A percentile compares a stretch with the other conserved stretches of the same genome.
phyloP scores from a whole-genome alignment of 208 protist genomes.

The Wallacemonas rigidus region DNA sequence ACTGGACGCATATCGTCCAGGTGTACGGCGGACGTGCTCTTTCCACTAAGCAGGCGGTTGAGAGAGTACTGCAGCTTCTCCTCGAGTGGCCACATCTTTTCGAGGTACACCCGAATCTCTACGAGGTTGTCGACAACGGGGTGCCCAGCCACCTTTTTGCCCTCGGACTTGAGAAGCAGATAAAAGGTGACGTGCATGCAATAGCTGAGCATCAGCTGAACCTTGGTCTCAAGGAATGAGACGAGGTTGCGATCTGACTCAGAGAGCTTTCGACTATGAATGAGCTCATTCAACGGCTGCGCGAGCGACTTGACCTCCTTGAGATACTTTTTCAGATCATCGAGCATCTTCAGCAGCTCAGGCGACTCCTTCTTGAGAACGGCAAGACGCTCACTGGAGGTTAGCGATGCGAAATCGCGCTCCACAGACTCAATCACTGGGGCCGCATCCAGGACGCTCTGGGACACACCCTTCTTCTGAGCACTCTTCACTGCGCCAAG shows the following conservation, averaged over 20 bases:
- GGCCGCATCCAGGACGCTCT: slow-evolving; percentile 39
- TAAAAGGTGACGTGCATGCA: slow-evolving; percentile 96
- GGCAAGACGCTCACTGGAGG: slow-evolving; percentile 81
- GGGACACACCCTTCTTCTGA: slow-evolving; percentile 26
- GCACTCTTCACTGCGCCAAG: slow-evolving; percentile 21
- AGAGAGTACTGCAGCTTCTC: slow-evolving; percentile 96
- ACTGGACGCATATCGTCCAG: slow-evolving; percentile 73
- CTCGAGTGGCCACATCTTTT: slow-evolving; percentile 95
- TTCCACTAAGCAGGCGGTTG: slow-evolving; percentile 92
- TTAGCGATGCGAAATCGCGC: slow-evolving; percentile 86
- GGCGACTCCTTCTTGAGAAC: slow-evolving; percentile 92
- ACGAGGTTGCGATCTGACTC: slow-evolving; percentile 79
- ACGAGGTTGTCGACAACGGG: slow-evolving; percentile 94
- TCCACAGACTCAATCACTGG: slow-evolving; percentile 88
- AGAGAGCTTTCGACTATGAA: slow-evolving; percentile 79
- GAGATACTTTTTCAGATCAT: slow-evolving; percentile 86
- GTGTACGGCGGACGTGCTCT: slow-evolving; percentile 63
- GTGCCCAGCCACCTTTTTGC: slow-evolving; percentile 91
- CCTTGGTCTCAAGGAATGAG: slow-evolving; percentile 89
- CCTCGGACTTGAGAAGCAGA: slow-evolving; percentile 92
- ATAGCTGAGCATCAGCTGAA: slow-evolving; percentile 95
- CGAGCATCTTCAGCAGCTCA: slow-evolving; percentile 88
- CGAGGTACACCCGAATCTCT: slow-evolving; percentile 92
- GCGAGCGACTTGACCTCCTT: slow-evolving; percentile 84
- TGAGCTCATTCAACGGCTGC: slow-evolving; percentile 78